These are phyloP conservation scores for Neodidymelliopsis sp. DNA, from an alignment of 2,329 filamentous ascomycete genomes.

Conservation along the genomic window DNA sequence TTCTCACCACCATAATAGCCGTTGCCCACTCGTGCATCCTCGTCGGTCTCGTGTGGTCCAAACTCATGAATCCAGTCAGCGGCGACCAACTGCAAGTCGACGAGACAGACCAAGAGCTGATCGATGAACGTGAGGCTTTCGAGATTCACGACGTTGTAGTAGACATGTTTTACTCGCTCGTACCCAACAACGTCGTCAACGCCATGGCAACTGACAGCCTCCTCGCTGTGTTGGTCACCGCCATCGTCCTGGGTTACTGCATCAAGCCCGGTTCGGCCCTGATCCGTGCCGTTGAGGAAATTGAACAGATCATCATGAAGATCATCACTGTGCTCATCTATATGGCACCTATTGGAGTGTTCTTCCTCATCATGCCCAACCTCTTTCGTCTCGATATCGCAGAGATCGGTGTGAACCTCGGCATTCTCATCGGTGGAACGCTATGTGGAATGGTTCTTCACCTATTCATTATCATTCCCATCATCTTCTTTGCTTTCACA, in stretches of 20 bases:
- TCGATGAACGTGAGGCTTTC: constrained; percentile 46
- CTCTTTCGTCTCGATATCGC: constrained; percentile 59
- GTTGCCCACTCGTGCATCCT: constrained; percentile 58
- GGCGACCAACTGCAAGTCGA: constrained; percentile 42
- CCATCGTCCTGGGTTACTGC: constrained; percentile 58
- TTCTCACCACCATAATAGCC: constrained; percentile 59
- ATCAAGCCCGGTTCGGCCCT: constrained; percentile 54
- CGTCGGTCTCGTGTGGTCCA: constrained; percentile 57
- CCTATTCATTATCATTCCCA: constrained; percentile 56
- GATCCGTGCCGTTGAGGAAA: constrained; percentile 55
- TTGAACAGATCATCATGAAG: constrained; percentile 58
- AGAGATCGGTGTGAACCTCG: constrained; percentile 59
- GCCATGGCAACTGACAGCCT: constrained; percentile 58
- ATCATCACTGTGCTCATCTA: constrained; percentile 60
- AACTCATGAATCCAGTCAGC: constrained; percentile 53
- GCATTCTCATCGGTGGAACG: constrained; percentile 58
- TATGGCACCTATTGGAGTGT: constrained; percentile 60
- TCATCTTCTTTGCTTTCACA: constrained; percentile 40
- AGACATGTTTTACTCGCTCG: constrained; percentile 59
- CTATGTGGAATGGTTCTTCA: constrained; percentile 58
- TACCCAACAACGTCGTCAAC: constrained; percentile 58
- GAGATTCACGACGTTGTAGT: constrained; percentile 56
- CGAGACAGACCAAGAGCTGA: constrained; percentile 43
- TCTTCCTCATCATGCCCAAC: constrained; percentile 63
- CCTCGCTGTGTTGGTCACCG: constrained; percentile 57